A percentile compares a stretch with the other conserved stretches of the same genome.
These are phyloP conservation scores for Backusella liffmaniae DNA, from an alignment of 192 early-diverging fungal genomes.

Conservation along the genomic window DNA sequence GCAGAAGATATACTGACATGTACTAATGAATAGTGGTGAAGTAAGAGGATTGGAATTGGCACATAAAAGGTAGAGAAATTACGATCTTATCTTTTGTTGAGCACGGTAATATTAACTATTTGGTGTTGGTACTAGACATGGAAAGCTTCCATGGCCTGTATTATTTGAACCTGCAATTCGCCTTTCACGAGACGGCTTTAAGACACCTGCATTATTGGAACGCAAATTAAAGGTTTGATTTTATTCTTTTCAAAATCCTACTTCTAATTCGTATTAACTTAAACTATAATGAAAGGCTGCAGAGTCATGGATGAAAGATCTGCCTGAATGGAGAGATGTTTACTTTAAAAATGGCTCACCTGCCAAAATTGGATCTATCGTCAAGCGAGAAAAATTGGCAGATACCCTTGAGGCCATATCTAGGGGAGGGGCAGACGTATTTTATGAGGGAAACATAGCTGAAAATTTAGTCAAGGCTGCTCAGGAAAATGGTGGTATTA, in stretches of 20 bases:
- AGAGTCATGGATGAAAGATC: conserved; percentile 32
- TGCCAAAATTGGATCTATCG: conserved; percentile 61
- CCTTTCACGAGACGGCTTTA: conserved; percentile 75
- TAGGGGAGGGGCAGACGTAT: conserved; percentile 56
- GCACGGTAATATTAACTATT: too few species aligned
- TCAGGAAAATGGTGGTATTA: conserved; percentile 66
- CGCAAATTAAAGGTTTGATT: not conserved
- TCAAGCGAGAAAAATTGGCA: conserved; percentile 56
- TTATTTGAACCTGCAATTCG: conserved; percentile 76
- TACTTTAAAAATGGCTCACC: conserved; percentile 73
- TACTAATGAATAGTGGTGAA: conserved; percentile 61
- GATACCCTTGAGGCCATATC: conserved; percentile 64
- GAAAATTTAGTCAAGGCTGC: conserved; percentile 62
- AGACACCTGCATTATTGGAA: not conserved
- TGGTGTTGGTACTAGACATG: conserved; percentile 43
- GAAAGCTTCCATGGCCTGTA: conserved; percentile 78
- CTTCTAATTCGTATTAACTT: not conserved
- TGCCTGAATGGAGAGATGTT: conserved; percentile 46
- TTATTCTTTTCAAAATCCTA: not conserved
- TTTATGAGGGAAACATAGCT: conserved; percentile 60
- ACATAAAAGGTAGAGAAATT: conserved; percentile 53
- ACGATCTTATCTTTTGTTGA: not conserved
- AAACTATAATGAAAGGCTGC: not conserved
- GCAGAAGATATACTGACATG: not conserved
- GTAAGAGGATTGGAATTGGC: conserved; percentile 81